phyloP scores from a whole-genome alignment of 495 filamentous ascomycete genomes.

The Penicillium desertorum region DNA sequence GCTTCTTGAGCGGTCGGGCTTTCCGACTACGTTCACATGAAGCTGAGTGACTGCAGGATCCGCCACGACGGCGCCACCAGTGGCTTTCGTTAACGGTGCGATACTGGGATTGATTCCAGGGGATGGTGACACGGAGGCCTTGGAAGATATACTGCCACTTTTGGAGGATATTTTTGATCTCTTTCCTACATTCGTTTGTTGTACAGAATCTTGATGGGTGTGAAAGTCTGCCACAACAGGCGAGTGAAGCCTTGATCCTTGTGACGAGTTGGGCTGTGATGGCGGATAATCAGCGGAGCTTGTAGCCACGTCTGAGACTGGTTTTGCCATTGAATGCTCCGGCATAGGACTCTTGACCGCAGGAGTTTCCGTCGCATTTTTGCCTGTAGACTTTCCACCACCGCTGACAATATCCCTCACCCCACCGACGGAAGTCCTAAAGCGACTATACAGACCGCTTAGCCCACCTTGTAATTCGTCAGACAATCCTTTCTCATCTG shows the following conservation, averaged over 20 bases:
- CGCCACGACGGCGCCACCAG: constrained; percentile 34
- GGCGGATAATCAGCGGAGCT: constrained; percentile 27
- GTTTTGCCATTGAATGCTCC: constrained; percentile 33
- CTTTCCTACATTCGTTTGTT: constrained; percentile 40
- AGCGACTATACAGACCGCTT: constrained; percentile 79
- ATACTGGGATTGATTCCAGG: constrained; percentile 36
- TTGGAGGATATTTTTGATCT: constrained; percentile 57
- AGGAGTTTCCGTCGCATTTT: constrained; percentile 27
- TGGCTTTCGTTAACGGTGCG: constrained; percentile 49
- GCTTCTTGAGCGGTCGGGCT: constrained; percentile 34
- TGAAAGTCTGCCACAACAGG: constrained; percentile 37
- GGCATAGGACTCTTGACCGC: constrained; percentile 28
- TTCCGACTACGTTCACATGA: constrained; percentile 56
- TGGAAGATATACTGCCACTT: constrained; percentile 53
- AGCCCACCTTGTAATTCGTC: constrained; percentile 79
- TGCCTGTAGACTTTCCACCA: constrained; percentile 41
- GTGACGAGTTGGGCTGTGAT: constrained; percentile 33
- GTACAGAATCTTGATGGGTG: constrained; percentile 34
- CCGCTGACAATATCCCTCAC: constrained; percentile 58
- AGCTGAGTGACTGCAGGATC: constrained; percentile 54
- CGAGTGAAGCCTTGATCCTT: constrained; percentile 46
- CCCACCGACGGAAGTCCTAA: constrained; percentile 74
- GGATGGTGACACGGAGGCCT: constrained; percentile 49
- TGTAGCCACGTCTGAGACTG: constrained; percentile 25
- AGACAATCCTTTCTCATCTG: constrained; percentile 65